These are phyloP conservation scores for Suillus bovinus DNA, from an alignment of 768 basidiomycete species.

Conservation along the genomic window DNA sequence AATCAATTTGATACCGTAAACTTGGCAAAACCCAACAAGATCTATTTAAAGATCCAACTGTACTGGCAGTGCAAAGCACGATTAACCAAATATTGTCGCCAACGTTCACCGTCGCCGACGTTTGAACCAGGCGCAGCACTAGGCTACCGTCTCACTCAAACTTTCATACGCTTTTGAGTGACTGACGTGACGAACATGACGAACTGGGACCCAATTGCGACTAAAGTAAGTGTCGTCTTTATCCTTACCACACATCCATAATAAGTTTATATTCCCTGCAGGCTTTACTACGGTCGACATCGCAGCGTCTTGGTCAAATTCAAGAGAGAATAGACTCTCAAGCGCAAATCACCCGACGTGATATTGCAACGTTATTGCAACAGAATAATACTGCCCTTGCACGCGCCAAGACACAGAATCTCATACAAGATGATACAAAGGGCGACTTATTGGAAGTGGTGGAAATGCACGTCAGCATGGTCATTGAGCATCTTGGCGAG, in stretches of 20 bases:
- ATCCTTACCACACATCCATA: background rate
- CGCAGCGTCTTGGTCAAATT: slow-evolving; percentile 66
- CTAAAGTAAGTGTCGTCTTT: slow-evolving; percentile 26
- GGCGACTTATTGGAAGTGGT: slow-evolving; percentile 64
- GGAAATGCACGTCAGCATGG: slow-evolving; percentile 64
- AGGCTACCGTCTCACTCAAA: background rate
- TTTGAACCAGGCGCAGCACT: too few relatives aligned
- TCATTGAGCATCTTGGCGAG: slow-evolving; percentile 60
- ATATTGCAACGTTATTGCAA: slow-evolving; percentile 66
- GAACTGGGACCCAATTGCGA: slow-evolving; percentile 31
- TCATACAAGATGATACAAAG: slow-evolving; percentile 61
- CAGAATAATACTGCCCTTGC: slow-evolving; percentile 64
- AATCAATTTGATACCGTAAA: background rate
- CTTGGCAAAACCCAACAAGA: background rate
- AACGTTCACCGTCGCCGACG: too few relatives aligned
- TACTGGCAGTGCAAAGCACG: background rate
- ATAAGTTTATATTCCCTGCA: slow-evolving; percentile 25
- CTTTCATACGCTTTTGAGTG: background rate
- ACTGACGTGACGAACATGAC: slow-evolving; percentile 20
- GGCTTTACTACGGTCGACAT: slow-evolving; percentile 63
- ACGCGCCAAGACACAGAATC: slow-evolving; percentile 68
- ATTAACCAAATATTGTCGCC: background rate
- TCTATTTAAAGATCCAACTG: background rate
- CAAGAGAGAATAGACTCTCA: slow-evolving; percentile 71
- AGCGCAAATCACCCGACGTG: slow-evolving; percentile 58